Base-by-base conservation (phyloP, 352 stramenopile genomes). In the Pilasporangium apinafurcum region DNA sequence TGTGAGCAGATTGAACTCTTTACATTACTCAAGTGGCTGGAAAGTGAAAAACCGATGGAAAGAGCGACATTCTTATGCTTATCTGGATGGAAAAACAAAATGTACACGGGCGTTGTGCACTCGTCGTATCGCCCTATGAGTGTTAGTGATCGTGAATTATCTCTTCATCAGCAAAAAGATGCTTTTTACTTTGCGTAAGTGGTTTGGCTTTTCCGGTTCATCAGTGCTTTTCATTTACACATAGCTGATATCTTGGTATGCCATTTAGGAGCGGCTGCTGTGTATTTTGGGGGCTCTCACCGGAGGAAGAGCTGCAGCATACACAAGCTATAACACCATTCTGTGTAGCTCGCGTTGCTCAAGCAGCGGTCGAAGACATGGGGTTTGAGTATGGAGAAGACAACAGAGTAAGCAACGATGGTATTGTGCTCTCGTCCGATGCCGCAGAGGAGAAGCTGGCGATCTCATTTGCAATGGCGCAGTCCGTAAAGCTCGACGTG, bases 401-500 rank as follows among this genome's bases (percentile, higher is more conserved):
- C 16, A 83, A 66, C 30, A 61, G 55, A 46, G 68, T 89, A 27
- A 59, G 58, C 14, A 92, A 90, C 48, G 87, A 97, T 58, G 71
- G 72, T 17, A 92, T 97, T 37, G 48, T 62, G 37, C 65, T 96
- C 10, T 73, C 57, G 24, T 83, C 80, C 16, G 59, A 56, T 10
- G 81, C 56, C 17, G 66, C 86, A 27, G 66, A 75, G 2, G 88
- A 98, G 59, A 95, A 93, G 53, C 79, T 98, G 5, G 84, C 87
- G 16, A 72, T 97, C 10, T 92, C 75, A 10, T 97, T 95, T 56
- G 87, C 91, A 9, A 84, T 98, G 65, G 75, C 89, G 8, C 92
- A 97, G 60, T 96, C 83, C 12, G 81, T 78, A 21, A 96, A 95
- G 45, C 65, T 98, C 14, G 83, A 93, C 36, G 83, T 96, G 6